Evolutionary conservation across 176 grass and related monocot genomes (phyloP).

Genomic region (Thalia dealbata): DNA sequence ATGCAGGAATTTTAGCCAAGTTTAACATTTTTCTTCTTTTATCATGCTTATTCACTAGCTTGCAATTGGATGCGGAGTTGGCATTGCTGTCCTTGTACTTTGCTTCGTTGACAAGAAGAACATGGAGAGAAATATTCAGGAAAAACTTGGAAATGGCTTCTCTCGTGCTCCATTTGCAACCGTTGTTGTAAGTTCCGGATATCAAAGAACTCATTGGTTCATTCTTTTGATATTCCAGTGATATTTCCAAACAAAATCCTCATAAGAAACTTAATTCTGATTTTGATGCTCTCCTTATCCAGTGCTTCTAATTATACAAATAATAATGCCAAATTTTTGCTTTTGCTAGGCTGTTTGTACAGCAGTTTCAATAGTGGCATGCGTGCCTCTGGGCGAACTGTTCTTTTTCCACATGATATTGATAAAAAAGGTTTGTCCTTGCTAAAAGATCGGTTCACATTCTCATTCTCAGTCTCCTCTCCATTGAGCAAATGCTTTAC

Average conservation of each 20-base stretch:
- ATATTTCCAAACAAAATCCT: no score
- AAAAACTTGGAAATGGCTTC: constrained; percentile 92
- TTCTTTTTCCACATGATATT: constrained; percentile 99
- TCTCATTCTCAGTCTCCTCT: constrained; percentile 8
- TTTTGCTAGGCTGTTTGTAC: constrained; percentile 77
- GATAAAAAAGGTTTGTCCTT: constrained; percentile 72
- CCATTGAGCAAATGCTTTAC: constrained; percentile 11
- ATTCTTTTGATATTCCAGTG: background rate
- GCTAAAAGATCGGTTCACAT: constrained; percentile 13
- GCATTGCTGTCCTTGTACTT: constrained; percentile 72
- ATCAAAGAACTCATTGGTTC: background rate
- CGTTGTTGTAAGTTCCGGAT: constrained; percentile 65
- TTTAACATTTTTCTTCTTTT: constrained; percentile 14
- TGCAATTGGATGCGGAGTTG: constrained; percentile 79
- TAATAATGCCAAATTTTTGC: constrained; percentile 23
- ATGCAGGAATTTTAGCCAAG: background rate
- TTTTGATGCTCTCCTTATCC: no score
- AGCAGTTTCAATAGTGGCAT: constrained; percentile 67
- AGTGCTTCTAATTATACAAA: no score
- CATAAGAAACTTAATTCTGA: background rate
- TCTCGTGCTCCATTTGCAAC: constrained; percentile 73
- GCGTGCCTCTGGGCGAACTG: constrained; percentile 80
- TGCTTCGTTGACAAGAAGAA: constrained; percentile 65
- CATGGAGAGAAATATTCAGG: constrained; percentile 49
- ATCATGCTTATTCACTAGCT: constrained; percentile 47